A percentile compares a stretch with the other conserved stretches of the same genome.
Conservation (phyloP, 768 basidiomycete genomes). For the Auricularia auricula-judae region DNA sequence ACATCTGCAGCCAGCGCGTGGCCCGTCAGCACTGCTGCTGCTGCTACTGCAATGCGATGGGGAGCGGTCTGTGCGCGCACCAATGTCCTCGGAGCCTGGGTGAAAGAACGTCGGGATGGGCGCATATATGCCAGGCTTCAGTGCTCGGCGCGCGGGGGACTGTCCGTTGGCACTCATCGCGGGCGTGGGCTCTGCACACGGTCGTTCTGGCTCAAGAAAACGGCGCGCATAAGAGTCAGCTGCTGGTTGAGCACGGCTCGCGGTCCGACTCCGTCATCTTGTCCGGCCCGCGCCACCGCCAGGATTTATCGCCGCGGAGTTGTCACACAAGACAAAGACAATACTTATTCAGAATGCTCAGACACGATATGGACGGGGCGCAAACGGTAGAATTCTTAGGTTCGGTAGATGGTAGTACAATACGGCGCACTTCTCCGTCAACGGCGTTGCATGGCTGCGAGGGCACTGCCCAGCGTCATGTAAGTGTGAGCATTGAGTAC, state of each 20-base stretch:
- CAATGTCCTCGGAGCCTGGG: slow-evolving; percentile 66
- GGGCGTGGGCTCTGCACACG: not conserved
- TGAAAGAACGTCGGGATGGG: slow-evolving; percentile 84
- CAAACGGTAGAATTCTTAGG: too few relatives aligned
- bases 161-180: slow-evolving; percentile 3
- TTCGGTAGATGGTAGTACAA: too few relatives aligned
- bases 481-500: too few relatives aligned
- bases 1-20: slow-evolving; percentile 36
- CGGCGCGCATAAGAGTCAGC: not conserved
- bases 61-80: slow-evolving; percentile 23
- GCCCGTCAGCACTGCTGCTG: not conserved
- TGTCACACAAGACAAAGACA: not conserved
- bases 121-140: slow-evolving; percentile 70
- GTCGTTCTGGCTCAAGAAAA: not conserved
- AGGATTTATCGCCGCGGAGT: not conserved
- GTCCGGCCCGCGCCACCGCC: not conserved
- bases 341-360: too few relatives aligned
- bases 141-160: slow-evolving; percentile 31
- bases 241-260: not conserved
- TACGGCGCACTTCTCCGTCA: too few relatives aligned
- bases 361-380: too few relatives aligned
- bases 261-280: not conserved
- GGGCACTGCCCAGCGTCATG: too few relatives aligned
- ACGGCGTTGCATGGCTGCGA: too few relatives aligned
- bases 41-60: too few relatives aligned